phyloP scores from a whole-genome alignment of 306 rosid species.

The Fagus crenata region DNA sequence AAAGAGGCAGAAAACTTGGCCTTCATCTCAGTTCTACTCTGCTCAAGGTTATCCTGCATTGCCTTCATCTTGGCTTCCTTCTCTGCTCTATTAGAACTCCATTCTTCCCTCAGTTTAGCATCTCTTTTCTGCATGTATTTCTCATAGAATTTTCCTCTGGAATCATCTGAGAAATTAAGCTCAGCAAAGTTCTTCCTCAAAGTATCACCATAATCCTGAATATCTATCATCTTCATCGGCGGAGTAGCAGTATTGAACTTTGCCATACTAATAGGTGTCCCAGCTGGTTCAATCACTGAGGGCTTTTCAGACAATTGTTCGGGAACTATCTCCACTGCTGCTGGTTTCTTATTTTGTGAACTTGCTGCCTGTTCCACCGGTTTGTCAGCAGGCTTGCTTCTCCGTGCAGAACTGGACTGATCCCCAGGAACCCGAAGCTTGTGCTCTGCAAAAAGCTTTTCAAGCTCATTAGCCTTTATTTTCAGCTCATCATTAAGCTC shows the following conservation, averaged over 20 bases:
- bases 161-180: conserved; percentile 55
- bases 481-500: conserved; percentile 89
- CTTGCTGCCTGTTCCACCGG: conserved; percentile 51
- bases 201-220: conserved; percentile 53
- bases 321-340: conserved; percentile 51
- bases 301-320: conserved; percentile 41
- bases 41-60: conserved; percentile 89
- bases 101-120: conserved; percentile 85
- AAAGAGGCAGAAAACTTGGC: conserved; percentile 72
- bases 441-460: conserved; percentile 96
- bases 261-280: conserved; percentile 41
- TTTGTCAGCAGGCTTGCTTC: conserved; percentile 54
- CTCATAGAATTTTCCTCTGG: conserved; percentile 86
- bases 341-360: conserved; percentile 47
- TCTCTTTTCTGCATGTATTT: conserved; percentile 92
- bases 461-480: conserved; percentile 94
- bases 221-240: conserved; percentile 36
- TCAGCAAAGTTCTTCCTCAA: conserved; percentile 55
- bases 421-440: conserved; percentile 92
- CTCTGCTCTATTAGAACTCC: conserved; percentile 79
- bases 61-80: conserved; percentile 96
- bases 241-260: conserved; percentile 38
- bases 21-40: conserved; percentile 77
- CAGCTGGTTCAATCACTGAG: conserved; percentile 39
- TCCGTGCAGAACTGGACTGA: conserved; percentile 65